These are phyloP conservation scores for Botrytis pseudocinerea DNA, from an alignment of 2,329 filamentous ascomycete genomes.

Conservation along the genomic window DNA sequence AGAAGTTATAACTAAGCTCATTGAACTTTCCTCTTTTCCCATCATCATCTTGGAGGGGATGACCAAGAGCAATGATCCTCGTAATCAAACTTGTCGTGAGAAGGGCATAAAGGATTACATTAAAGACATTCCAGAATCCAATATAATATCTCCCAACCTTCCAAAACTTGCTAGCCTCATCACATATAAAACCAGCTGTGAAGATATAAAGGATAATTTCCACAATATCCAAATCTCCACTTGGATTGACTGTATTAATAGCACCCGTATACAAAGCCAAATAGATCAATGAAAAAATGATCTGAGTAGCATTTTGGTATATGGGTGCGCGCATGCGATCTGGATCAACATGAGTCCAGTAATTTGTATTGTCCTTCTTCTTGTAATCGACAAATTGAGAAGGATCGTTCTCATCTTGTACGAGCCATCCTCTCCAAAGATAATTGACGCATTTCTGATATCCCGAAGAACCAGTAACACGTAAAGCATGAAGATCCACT, in stretches of 20 bases:
- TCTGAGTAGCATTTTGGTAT: constrained; percentile 89
- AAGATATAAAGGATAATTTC: constrained; percentile 88
- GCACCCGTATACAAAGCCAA: constrained; percentile 83
- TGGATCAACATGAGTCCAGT: constrained; percentile 83
- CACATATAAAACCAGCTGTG: constrained; percentile 85
- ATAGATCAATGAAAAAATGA: constrained; percentile 81
- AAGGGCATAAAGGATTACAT: constrained; percentile 76
- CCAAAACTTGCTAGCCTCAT: constrained; percentile 86
- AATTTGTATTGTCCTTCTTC: constrained; percentile 74
- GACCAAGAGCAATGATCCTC: constrained; percentile 74
- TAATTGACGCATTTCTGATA: constrained; percentile 91
- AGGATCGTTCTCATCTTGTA: constrained; percentile 92
- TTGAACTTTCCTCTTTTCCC: constrained; percentile 66
- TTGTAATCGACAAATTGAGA: constrained; percentile 87
- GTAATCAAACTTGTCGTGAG: constrained; percentile 76
- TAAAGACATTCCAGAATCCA: constrained; percentile 97
- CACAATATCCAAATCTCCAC: constrained; percentile 78
- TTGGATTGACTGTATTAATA: constrained; percentile 90
- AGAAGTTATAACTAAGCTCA: constrained; percentile 84
- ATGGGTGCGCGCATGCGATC: constrained; percentile 90
- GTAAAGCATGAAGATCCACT: constrained; percentile 86
- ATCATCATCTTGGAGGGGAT: constrained; percentile 49
- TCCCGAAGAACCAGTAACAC: constrained; percentile 85
- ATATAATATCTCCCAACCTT: constrained; percentile 91
- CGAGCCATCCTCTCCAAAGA: constrained; percentile 92